These are phyloP conservation scores for Xylariaceae sp. DNA, from an alignment of 2,329 filamentous ascomycete genomes.

Conservation along the genomic window DNA sequence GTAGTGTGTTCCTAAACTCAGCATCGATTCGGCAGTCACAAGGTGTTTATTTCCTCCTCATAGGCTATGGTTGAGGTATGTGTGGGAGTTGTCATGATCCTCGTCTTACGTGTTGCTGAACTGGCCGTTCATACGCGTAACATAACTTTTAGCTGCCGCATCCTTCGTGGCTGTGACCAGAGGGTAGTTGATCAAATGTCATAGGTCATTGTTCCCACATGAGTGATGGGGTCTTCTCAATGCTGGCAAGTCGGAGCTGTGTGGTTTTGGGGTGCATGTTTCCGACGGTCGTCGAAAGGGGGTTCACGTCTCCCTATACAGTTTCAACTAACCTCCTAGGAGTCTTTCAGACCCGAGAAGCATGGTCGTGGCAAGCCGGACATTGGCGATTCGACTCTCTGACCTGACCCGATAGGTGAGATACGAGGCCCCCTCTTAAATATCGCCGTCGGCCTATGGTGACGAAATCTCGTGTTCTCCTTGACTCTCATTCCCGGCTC, in stretches of 20 bases:
- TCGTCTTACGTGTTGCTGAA: neutral
- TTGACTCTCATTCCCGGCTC: slow-evolving; percentile 10
- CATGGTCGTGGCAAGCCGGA: slow-evolving; percentile 30
- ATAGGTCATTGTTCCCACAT: slow-evolving; percentile 5
- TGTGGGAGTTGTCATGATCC: neutral
- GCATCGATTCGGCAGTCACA: neutral
- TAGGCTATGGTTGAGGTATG: neutral
- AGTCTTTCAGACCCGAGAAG: slow-evolving; percentile 22
- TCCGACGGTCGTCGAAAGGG: slow-evolving; percentile 28
- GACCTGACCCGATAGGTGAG: neutral
- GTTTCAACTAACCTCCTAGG: slow-evolving; percentile 23
- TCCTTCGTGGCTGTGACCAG: neutral
- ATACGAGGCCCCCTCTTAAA: slow-evolving; percentile 33
- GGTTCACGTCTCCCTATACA: slow-evolving; percentile 27
- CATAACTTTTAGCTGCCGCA: neutral
- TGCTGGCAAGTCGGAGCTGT: neutral
- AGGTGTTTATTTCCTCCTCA: neutral
- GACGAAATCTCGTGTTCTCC: slow-evolving; percentile 5
- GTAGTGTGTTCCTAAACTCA: neutral
- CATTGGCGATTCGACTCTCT: slow-evolving; percentile 34
- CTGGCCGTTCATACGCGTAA: neutral
- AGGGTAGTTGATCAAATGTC: neutral
- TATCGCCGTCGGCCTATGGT: slow-evolving; percentile 34
- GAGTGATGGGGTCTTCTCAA: slow-evolving; percentile 3
- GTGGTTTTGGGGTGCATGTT: slow-evolving; percentile 6